Evolutionary conservation across 306 rosid genomes (phyloP).

Genomic region (Lathyrus tuberosus): DNA sequence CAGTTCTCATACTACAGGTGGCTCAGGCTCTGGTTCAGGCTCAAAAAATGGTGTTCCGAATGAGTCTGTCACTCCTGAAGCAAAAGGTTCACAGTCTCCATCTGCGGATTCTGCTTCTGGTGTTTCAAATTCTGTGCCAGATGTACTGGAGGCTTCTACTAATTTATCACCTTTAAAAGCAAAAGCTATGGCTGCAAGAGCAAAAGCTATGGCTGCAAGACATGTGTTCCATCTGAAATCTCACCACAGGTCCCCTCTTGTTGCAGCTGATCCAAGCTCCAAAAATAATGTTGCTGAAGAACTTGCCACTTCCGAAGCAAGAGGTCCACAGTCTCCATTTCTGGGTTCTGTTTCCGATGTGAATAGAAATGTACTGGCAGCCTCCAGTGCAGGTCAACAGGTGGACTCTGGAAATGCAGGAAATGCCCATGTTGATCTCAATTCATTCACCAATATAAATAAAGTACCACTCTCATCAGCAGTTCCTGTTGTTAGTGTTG

Average conservation of each 20-base stretch:
- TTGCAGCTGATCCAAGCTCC: conserved; percentile 36
- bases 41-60: conserved; percentile 35
- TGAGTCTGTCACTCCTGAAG: conserved; percentile 32
- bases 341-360: conserved; percentile 20
- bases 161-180: conserved; percentile 46
- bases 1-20: conserved; percentile 43
- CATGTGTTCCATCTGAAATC: conserved; percentile 36
- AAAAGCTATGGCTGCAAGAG: too few species aligned
- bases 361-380: not conserved
- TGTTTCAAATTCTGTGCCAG: conserved; percentile 47
- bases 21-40: conserved; percentile 37
- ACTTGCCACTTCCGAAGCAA: conserved; percentile 31
- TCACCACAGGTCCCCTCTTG: conserved; percentile 37
- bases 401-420: conserved; percentile 37
- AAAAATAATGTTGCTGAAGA: conserved; percentile 32
- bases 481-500: conserved; percentile 41
- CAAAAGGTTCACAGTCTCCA: conserved; percentile 32
- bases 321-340: conserved; percentile 23
- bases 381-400: conserved; percentile 30
- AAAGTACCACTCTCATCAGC: conserved; percentile 34
- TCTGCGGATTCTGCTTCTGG: conserved; percentile 40
- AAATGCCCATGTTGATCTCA: conserved; percentile 58
- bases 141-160: conserved; percentile 19
- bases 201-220: too few species aligned
- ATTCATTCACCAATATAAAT: conserved; percentile 36